phyloP scores from a whole-genome alignment of 2,329 filamentous ascomycete species.

The Sarocladiaceae sp. region DNA sequence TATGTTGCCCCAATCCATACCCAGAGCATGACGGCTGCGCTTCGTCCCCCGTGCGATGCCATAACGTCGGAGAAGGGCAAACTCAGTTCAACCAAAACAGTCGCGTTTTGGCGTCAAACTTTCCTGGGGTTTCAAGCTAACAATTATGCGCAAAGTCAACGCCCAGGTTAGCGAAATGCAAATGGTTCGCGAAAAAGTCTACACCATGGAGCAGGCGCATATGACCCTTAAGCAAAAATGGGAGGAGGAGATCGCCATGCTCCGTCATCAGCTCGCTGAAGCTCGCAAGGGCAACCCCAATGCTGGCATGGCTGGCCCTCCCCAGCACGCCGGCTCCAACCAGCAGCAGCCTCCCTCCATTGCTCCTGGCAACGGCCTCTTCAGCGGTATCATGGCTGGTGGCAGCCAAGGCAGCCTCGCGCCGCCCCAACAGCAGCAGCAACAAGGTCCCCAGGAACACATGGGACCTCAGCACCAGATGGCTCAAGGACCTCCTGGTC shows the following conservation, averaged over 20 bases:
- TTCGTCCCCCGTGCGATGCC: neutral
- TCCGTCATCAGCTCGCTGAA: conserved; percentile 81
- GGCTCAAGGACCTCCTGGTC: conserved; percentile 68
- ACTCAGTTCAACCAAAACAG: no score
- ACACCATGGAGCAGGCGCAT: conserved; percentile 84
- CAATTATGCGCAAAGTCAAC: conserved; percentile 55
- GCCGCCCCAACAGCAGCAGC: conserved; percentile 61
- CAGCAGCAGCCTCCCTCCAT: conserved; percentile 78
- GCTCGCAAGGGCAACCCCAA: conserved; percentile 53
- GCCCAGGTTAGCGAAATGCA: conserved; percentile 93
- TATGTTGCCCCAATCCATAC: conserved; percentile 46
- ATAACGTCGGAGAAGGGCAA: neutral
- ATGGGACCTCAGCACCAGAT: conserved; percentile 46
- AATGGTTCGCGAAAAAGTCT: conserved; percentile 88
- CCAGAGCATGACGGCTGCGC: conserved; percentile 3
- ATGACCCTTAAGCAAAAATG: conserved; percentile 92
- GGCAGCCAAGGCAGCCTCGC: conserved; percentile 77
- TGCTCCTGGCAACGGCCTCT: conserved; percentile 85
- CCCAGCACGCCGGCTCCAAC: conserved; percentile 70
- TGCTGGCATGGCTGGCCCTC: conserved; percentile 57
- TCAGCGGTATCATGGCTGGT: conserved; percentile 93
- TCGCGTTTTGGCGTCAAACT: neutral
- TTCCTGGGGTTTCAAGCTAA: conserved; percentile 6
- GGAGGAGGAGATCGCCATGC: conserved; percentile 79
- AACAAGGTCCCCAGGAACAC: conserved; percentile 57